Base-by-base conservation (phyloP, 441 rosid species). In the Gossypium gossypioides region DNA sequence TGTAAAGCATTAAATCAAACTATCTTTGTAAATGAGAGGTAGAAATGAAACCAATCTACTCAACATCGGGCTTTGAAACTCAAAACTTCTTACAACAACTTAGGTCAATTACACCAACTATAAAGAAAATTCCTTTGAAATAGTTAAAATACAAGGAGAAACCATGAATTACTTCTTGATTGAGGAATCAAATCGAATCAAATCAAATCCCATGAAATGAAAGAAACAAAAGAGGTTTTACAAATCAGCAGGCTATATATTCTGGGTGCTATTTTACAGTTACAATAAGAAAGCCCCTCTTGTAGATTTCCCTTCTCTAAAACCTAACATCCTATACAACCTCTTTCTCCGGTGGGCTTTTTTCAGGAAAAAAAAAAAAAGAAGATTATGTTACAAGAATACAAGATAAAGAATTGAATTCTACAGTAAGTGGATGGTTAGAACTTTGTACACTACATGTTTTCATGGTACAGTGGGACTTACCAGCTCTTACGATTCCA, bases 381-480 rank as follows among this genome's bases (percentile, higher is more conserved):
- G 10, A 56, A 27, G 61, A 1, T 58, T 79, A 80, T 84, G 85
- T 70, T 84, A 24, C 62, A 22, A 57, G 34, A 87, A 54, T 55
- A 19, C 86, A 81, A 61, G 73, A 44, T 63, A 79, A 86, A 76
- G 83, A 83, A 84, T 86, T 69, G 80, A 75, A 81, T 40, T 83
- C 89, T 81, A 85, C 54, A 2, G 85, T 79, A 77, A 78, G 83
- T 7, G 37, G 60, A 6, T 81, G 85, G 84, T 85, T 79, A 86
- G 86, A 76, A 76, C 82, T 88, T 77, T 88, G 90, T 86, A 88
- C 90, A 88, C 18, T 40, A 42, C 72, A 68, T 10, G 74, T 76
- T 78, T 76, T 76, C 76, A 66, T 73, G 86, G 69, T 77, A 82
- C 87, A 80, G 75, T 42, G 56, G 76, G 70, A 74, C 74, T 73